phyloP scores from a whole-genome alignment of 2,329 filamentous ascomycete species.

The Alternaria dauci region DNA sequence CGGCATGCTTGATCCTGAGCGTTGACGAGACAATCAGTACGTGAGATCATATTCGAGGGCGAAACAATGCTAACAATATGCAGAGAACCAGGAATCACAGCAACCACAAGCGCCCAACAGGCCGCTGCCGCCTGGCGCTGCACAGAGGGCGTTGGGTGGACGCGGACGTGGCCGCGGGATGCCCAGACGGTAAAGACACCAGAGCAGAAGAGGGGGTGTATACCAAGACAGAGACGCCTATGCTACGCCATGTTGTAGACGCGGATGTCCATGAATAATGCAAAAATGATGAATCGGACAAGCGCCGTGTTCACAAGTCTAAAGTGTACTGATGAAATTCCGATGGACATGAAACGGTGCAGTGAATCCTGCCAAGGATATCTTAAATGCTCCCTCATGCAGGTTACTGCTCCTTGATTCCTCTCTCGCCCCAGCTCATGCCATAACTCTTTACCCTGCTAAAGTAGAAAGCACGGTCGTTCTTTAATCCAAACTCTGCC shows the following conservation, averaged over 20 bases:
- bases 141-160: constrained; percentile 85
- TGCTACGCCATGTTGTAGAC: constrained; percentile 21
- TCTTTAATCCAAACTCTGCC: constrained; percentile 76
- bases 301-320: background rate
- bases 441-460: constrained; percentile 69
- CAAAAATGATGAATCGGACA: constrained; percentile 24
- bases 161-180: constrained; percentile 74
- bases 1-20: constrained; percentile 90
- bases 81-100: constrained; percentile 89
- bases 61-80: constrained; percentile 28
- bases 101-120: constrained; percentile 81
- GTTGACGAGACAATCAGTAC: constrained; percentile 96
- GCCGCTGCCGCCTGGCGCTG: constrained; percentile 70
- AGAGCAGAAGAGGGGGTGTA: constrained; percentile 19
- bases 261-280: constrained; percentile 47
- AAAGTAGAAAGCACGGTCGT: constrained; percentile 69
- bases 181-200: constrained; percentile 73
- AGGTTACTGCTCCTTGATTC: constrained; percentile 14
- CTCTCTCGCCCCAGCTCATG: constrained; percentile 44
- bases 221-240: constrained; percentile 32
- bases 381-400: background rate
- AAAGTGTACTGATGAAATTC: background rate
- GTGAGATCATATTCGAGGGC: constrained; percentile 23
- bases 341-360: background rate
- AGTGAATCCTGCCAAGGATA: background rate